These are phyloP conservation scores for Lodderomyces parapsilosis DNA, from an alignment of 1,139 yeast species.

Conservation along the genomic window DNA sequence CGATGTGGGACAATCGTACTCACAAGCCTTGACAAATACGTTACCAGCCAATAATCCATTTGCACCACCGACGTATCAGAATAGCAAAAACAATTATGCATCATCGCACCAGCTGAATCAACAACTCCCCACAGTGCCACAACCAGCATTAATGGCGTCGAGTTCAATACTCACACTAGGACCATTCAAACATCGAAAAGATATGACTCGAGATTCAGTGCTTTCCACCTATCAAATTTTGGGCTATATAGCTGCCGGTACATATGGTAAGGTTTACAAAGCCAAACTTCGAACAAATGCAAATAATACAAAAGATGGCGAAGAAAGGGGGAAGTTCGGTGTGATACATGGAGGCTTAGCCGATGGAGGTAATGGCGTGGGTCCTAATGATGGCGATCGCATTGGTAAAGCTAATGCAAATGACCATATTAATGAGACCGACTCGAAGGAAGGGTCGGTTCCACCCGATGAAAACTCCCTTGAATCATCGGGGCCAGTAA, in stretches of 20 bases:
- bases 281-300: conserved; percentile 55
- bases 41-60: conserved; percentile 6
- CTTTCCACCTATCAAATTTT: conserved; percentile 79
- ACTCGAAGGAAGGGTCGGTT: neutral
- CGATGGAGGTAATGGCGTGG: conserved; percentile 5
- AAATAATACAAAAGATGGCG: neutral
- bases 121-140: conserved; percentile 24
- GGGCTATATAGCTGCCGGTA: conserved; percentile 98
- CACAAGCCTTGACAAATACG: conserved; percentile 2
- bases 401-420: neutral
- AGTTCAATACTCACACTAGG: conserved; percentile 68
- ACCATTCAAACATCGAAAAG: conserved; percentile 74
- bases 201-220: conserved; percentile 66
- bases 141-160: conserved; percentile 60
- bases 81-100: conserved; percentile 2
- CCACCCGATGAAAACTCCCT: neutral
- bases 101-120: conserved; percentile 4
- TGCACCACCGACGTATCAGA: conserved; percentile 6
- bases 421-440: neutral
- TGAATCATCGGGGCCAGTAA: conserved; percentile 8
- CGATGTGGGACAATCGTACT: neutral
- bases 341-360: too few relatives aligned
- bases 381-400: neutral
- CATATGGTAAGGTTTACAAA: conserved; percentile 95
- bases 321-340: neutral